phyloP scores from a whole-genome alignment of 768 basidiomycete genomes.

The Pisolithus microcarpus region DNA sequence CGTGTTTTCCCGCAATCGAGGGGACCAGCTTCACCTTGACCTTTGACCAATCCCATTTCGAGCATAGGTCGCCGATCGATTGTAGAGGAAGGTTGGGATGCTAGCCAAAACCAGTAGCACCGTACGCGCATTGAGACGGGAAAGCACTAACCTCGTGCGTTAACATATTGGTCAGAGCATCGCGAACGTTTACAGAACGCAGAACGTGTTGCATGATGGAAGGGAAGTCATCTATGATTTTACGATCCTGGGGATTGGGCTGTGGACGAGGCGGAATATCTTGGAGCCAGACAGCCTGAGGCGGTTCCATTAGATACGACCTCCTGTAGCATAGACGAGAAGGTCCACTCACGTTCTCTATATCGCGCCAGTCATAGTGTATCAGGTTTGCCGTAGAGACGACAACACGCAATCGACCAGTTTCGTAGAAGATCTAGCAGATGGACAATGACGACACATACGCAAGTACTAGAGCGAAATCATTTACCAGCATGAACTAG shows the following conservation, averaged over 20 bases:
- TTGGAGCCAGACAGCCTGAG: slow-evolving; percentile 79
- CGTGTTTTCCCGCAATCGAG: slow-evolving; percentile 80
- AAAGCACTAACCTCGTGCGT: slow-evolving; percentile 38
- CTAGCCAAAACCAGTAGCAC: slow-evolving; percentile 27
- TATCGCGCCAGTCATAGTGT: slow-evolving; percentile 76
- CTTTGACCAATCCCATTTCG: slow-evolving; percentile 76
- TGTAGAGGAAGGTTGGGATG: slow-evolving; percentile 59
- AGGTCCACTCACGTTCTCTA: slow-evolving; percentile 69
- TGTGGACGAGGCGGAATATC: slow-evolving; percentile 53
- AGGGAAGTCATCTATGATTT: slow-evolving; percentile 46
- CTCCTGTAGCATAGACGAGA: background rate
- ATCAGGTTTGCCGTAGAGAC: slow-evolving; percentile 86
- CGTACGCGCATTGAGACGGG: background rate
- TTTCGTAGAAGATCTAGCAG: slow-evolving; percentile 73
- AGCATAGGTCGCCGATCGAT: slow-evolving; percentile 53
- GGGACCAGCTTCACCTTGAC: slow-evolving; percentile 68
- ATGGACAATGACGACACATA: background rate
- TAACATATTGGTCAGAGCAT: slow-evolving; percentile 51
- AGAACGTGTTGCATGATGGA: slow-evolving; percentile 51
- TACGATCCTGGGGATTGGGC: slow-evolving; percentile 26
- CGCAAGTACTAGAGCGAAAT: background rate
- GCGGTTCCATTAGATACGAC: background rate
- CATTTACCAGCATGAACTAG: slow-evolving; percentile 66
- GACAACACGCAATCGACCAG: slow-evolving; percentile 72
- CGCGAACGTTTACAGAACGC: slow-evolving; percentile 49